Base-by-base conservation (phyloP, 371 early-diverging fungal species). In the Lichtheimia ornata region DNA sequence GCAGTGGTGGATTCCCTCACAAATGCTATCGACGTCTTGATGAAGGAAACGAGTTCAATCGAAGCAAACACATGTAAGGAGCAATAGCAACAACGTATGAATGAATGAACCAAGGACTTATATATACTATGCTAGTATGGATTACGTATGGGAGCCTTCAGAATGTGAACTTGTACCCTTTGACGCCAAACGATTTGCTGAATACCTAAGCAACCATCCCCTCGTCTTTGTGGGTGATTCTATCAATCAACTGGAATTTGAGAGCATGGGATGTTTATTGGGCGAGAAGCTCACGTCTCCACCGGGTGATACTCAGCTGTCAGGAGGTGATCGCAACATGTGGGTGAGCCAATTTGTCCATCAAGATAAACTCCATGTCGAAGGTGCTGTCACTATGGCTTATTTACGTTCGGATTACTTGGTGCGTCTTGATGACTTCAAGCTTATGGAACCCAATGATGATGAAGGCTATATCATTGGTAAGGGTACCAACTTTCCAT, bases 361-460 rank as follows among this genome's bases (percentile, higher is more conserved):
- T 28, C 47, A 70, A 25, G 53, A 50, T 5, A 61, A 63, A n/a
- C 17, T 55, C 4, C 57, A 56, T 14, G 63, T 63, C 0, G 64
- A 53, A n/a, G 64, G 70, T 15, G 66, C 67, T 24, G 69, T 74
- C 2, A 64, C 70, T 17, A 25, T 77, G 28, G 76, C 73, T 5
- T 81, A 72, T 51, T 63, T 81, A 42, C 68, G 81, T 15, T 68
- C 74, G 0, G 81, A 81, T 45, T 81, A 81, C 61, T 52, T 81
- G 20, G 18, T 81, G 5, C 70, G 77, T 6, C 35, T 77, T 4
- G 72, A 81, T 52, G 77, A 77, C 53, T 77, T 68, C 52, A 77
- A 81, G 54, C 20, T 81, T 44, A 72, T 71, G 28, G 67, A 58
- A 5, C 72, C 77, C 12, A 59, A 65, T 49, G 81, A 81, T 11